Evolutionary conservation across 1,139 yeast genomes (phyloP).

Genomic region (Hyphopichia burtonii): DNA sequence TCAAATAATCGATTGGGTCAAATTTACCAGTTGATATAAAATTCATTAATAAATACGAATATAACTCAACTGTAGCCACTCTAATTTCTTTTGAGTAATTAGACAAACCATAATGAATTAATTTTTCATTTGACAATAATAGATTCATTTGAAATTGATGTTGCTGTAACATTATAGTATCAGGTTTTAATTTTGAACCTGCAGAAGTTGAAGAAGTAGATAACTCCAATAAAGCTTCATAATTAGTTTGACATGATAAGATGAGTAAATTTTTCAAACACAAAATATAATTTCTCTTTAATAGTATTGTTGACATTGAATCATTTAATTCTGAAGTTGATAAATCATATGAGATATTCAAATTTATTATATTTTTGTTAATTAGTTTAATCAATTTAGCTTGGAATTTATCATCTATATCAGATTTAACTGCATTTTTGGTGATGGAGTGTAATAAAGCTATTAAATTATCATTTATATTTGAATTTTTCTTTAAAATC

Average conservation of each 20-base stretch:
- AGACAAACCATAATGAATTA: slow-evolving; percentile 28
- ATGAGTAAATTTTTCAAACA: slow-evolving; percentile 34
- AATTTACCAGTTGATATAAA: slow-evolving; percentile 43
- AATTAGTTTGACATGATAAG: slow-evolving; percentile 34
- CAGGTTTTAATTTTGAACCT: slow-evolving; percentile 45
- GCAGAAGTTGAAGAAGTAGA: slow-evolving; percentile 39
- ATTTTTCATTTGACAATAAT: slow-evolving; percentile 31
- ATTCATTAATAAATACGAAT: slow-evolving; percentile 35
- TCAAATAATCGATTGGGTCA: slow-evolving; percentile 34
- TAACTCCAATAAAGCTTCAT: slow-evolving; percentile 35
- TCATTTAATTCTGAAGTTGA: slow-evolving; percentile 15
- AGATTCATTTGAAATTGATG: slow-evolving; percentile 35
- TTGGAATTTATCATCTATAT: slow-evolving; percentile 42
- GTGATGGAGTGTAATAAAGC: slow-evolving; percentile 34
- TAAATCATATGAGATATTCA: slow-evolving; percentile 18
- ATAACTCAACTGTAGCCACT: slow-evolving; percentile 36
- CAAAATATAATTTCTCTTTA: slow-evolving; percentile 34
- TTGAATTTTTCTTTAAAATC: slow-evolving; percentile 36
- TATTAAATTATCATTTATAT: slow-evolving; percentile 26
- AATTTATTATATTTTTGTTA: slow-evolving; percentile 24
- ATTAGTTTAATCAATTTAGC: slow-evolving; percentile 35
- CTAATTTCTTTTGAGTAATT: slow-evolving; percentile 37
- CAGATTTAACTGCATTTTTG: slow-evolving; percentile 38
- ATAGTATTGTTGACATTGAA: slow-evolving; percentile 19
- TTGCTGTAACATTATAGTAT: slow-evolving; percentile 42